Evolutionary conservation across 1,284 basidiomycete species (phyloP).

Genomic region (Termitomyces sp.): DNA sequence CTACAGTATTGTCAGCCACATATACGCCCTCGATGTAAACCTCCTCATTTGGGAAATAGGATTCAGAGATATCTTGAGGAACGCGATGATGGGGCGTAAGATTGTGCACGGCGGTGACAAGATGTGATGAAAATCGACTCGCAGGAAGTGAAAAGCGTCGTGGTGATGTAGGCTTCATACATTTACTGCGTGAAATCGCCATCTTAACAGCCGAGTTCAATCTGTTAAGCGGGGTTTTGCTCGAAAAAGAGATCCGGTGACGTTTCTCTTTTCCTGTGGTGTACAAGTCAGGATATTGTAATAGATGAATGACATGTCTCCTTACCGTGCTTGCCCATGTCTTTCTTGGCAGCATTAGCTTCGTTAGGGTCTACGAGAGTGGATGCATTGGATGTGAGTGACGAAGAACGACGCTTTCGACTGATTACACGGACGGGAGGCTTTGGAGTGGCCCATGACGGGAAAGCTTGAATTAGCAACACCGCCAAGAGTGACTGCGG

Average conservation of each 20-base stretch:
- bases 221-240: background rate
- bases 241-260: background rate
- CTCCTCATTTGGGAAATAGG: background rate
- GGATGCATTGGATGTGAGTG: background rate
- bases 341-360: background rate
- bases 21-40: too few relatives aligned
- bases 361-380: background rate
- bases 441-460: background rate
- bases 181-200: background rate
- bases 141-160: background rate
- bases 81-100: background rate
- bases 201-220: background rate
- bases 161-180: background rate
- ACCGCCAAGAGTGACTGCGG: slow-evolving; percentile 2
- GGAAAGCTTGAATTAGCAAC: background rate
- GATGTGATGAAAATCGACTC: background rate
- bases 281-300: background rate
- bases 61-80: background rate
- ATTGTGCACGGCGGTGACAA: background rate
- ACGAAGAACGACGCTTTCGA: background rate
- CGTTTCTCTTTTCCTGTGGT: background rate
- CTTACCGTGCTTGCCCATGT: background rate
- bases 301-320: background rate
- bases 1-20: too few relatives aligned
- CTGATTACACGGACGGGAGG: background rate